Evolutionary conservation across 192 early-diverging fungal genomes (phyloP).

Genomic region (Backusella macrospora): DNA sequence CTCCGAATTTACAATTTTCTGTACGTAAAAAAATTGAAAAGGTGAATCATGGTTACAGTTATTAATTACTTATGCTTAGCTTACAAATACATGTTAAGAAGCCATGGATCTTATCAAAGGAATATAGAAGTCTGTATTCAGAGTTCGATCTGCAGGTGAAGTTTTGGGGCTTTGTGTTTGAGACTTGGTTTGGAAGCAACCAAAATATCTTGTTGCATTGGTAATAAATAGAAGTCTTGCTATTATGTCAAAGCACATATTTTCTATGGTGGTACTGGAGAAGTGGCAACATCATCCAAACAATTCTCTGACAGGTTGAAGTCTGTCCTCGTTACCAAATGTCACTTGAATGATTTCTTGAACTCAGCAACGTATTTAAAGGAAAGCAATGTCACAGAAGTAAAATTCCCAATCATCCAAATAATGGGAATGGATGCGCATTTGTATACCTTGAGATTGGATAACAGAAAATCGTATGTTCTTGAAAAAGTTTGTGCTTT

Average conservation of each 20-base stretch:
- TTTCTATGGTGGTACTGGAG: not conserved
- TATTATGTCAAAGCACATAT: not conserved
- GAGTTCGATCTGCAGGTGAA: slow-evolving; percentile 8
- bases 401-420: not conserved
- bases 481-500: not conserved
- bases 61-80: slow-evolving; percentile 14
- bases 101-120: slow-evolving; percentile 8
- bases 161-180: not conserved
- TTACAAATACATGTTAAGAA: not conserved
- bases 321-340: not conserved
- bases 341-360: not conserved
- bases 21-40: slow-evolving; percentile 6
- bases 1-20: slow-evolving; percentile 12
- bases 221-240: not conserved
- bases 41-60: slow-evolving; percentile 9
- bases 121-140: slow-evolving; percentile 11
- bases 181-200: slow-evolving; percentile 2
- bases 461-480: not conserved
- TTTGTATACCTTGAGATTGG: slow-evolving; percentile 2
- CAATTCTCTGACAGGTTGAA: not conserved
- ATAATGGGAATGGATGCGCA: not conserved
- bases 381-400: not conserved
- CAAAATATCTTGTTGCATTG: slow-evolving; percentile 10
- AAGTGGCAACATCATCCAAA: not conserved
- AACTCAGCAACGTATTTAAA: not conserved